Evolutionary conservation across 352 stramenopile genomes (phyloP).

Genomic region (Pythium insidiosum): DNA sequence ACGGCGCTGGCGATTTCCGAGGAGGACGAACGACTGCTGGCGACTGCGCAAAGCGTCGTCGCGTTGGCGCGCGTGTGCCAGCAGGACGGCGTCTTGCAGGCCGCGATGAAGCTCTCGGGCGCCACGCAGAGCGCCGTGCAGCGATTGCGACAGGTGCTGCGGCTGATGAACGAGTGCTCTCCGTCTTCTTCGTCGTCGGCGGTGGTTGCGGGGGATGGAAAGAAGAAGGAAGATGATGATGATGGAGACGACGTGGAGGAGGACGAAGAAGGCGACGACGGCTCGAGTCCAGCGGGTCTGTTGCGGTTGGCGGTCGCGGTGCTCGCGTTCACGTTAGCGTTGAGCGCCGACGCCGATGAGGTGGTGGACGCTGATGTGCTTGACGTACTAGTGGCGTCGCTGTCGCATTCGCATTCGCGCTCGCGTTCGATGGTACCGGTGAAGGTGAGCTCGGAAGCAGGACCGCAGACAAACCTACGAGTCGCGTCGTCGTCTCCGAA

Average conservation of each 20-base stretch:
- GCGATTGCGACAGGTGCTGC: slow-evolving; percentile 27
- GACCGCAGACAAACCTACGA: too few relatives aligned
- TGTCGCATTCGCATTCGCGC: too few relatives aligned
- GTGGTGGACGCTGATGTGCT: slow-evolving; percentile 26
- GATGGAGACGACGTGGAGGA: too few relatives aligned
- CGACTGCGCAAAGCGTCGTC: slow-evolving; percentile 23
- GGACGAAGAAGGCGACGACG: too few relatives aligned
- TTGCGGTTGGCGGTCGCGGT: slow-evolving; percentile 23
- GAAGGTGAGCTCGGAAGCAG: too few relatives aligned
- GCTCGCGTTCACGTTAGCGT: slow-evolving; percentile 31
- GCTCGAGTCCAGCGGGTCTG: neutral
- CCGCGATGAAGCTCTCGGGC: slow-evolving; percentile 24
- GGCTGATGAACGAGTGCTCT: slow-evolving; percentile 5
- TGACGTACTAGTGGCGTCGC: slow-evolving; percentile 19
- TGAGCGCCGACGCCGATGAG: slow-evolving; percentile 19
- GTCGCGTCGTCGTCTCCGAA: too few relatives aligned
- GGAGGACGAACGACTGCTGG: neutral
- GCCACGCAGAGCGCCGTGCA: slow-evolving; percentile 10
- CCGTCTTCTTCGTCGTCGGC: too few relatives aligned
- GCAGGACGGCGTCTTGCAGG: slow-evolving; percentile 22
- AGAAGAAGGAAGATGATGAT: too few relatives aligned
- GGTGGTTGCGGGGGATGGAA: too few relatives aligned
- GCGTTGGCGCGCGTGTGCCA: slow-evolving; percentile 28
- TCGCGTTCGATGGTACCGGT: too few relatives aligned
- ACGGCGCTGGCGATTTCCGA: neutral